A percentile compares a stretch with the other conserved stretches of the same genome.
phyloP scores from a whole-genome alignment of 257 asterid genomes.

The Jasminum sambac region DNA sequence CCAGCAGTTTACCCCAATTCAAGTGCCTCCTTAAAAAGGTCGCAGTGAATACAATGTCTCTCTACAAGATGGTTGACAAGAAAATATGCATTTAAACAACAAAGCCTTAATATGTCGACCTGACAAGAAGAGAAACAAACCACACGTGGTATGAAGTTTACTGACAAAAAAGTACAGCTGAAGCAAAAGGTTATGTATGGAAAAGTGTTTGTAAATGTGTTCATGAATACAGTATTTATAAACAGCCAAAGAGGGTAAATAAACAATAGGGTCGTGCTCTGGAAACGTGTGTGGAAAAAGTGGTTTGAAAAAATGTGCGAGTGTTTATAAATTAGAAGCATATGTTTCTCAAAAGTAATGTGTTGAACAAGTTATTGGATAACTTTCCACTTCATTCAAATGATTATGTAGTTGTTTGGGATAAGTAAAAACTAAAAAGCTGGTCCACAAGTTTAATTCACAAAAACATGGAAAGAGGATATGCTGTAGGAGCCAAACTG shows the following conservation, averaged over 20 bases:
- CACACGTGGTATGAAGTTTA: background rate
- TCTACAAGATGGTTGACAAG: background rate
- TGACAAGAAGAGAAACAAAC: background rate
- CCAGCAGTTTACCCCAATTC: background rate
- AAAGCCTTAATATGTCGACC: background rate
- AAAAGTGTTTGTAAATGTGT: too few species aligned
- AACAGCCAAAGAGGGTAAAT: too few species aligned
- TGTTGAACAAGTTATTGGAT: background rate
- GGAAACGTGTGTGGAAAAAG: too few species aligned
- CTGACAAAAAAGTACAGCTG: background rate
- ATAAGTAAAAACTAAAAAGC: background rate
- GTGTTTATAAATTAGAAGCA: too few species aligned
- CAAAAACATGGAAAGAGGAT: background rate
- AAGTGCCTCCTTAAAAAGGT: background rate
- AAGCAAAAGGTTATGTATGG: too few species aligned
- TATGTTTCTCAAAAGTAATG: too few species aligned
- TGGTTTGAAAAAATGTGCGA: too few species aligned
- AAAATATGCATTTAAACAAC: background rate
- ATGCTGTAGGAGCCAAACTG: background rate
- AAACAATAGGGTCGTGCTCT: too few species aligned
- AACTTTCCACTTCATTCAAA: background rate
- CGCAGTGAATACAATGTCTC: background rate
- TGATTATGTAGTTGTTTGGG: background rate
- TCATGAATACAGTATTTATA: too few species aligned
- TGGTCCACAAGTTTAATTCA: background rate